Evolutionary conservation across 2,329 filamentous ascomycete species (phyloP).

Genomic region (Fusarium sp.): DNA sequence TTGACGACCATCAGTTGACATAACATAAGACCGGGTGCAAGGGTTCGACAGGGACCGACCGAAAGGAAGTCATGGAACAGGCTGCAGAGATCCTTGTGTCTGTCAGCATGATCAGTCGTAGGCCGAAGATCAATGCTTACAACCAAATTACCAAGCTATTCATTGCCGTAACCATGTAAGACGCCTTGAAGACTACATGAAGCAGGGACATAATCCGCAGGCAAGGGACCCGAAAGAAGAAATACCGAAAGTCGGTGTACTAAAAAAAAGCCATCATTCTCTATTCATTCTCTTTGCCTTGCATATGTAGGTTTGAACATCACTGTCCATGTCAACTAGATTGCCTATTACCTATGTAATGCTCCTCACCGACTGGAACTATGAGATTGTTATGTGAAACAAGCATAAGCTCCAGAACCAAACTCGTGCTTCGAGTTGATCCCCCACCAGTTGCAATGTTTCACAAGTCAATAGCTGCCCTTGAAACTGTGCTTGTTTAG

Average conservation of each 20-base stretch:
- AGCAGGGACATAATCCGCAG: background rate
- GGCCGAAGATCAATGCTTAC: background rate
- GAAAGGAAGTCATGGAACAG: background rate
- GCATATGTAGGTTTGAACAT: background rate
- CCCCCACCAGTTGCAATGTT: constrained; percentile 1
- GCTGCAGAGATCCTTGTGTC: background rate
- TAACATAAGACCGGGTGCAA: background rate
- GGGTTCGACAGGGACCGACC: background rate
- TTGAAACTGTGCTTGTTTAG: background rate
- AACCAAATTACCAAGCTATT: background rate
- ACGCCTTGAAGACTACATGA: background rate
- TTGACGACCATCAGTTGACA: constrained; percentile 1
- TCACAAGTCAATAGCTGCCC: background rate
- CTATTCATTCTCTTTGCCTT: background rate
- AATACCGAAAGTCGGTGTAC: constrained; percentile 24
- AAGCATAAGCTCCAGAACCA: background rate
- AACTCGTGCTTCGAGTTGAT: background rate
- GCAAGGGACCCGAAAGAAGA: constrained; percentile 16
- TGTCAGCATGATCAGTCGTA: background rate
- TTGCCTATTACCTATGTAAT: background rate
- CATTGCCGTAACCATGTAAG: background rate
- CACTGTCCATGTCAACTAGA: background rate
- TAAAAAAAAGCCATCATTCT: background rate
- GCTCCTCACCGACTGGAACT: background rate
- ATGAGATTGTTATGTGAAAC: constrained; percentile 5